Base-by-base conservation (phyloP, 305 asterid species). In the Fraxinus sp. region DNA sequence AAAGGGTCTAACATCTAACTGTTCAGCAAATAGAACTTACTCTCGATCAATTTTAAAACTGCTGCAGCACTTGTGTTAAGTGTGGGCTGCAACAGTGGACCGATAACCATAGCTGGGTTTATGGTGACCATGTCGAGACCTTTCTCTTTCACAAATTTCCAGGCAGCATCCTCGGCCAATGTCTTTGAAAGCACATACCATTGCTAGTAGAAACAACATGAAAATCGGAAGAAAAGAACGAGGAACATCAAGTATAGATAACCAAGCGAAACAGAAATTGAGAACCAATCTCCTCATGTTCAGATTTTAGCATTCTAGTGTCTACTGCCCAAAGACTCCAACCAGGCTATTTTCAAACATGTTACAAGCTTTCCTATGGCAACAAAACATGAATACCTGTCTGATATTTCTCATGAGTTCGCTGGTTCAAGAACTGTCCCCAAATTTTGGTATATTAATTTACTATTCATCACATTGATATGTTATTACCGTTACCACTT, bases 151-250 rank as follows among this genome's bases (percentile, higher is more conserved):
- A 85, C 92, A 81, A 92, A 93, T 82, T 91, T 90, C 95, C 96
- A 92, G 16, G 96, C 96, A 79, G 96, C 93, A n/a, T 93, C 92
- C 91, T 93, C 97, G 16, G 96, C 97, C 89, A 93, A 85, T 43
- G 96, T 93, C 87, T 93, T 93, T 11, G 95, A 92, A 80, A 93
- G 95, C 49, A 91, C 91, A 80, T 93, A 92, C 97, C 97, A 93
- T 83, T 85, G 80, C 97, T 93, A 86, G 80, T 43, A 74, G 79
- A 78, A 78, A 28, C 66, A 84, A 78, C 49, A 43, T 59, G 62
- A 84, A 16, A 24, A 55, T 71, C 30, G 7, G 33, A 6, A 0
- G 14, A 33, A 8, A 77, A 49, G 70, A 33, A 5, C 13, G 35
- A 5, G 33, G 16, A 39, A 26, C 59, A 75, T 55, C 13, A 52